Base-by-base conservation (phyloP, 192 early-diverging fungal genomes). In the Linnemannia hyalina region DNA sequence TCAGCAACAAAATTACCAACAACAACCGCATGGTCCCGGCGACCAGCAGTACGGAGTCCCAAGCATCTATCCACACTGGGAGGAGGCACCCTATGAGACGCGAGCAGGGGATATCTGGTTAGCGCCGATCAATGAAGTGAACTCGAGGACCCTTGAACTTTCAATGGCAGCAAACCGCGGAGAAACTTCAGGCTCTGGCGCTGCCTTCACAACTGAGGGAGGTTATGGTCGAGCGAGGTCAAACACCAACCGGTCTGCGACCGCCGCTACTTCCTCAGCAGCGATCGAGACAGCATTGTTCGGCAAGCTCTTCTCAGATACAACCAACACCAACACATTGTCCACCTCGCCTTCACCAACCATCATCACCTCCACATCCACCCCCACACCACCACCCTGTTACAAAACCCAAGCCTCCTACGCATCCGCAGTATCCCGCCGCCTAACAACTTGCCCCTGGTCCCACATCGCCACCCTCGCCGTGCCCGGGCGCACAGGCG, bases 401-500 rank as follows among this genome's bases (percentile, higher is more conserved):
- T 74, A 29, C 73, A 63, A 57, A 32, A 74, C 75, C n/a, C 68
- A 68, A 0, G 60, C 65, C 3, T 71, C 32, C 3, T 82, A 82
- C 36, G 29, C 42, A 15, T 32, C 52, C 1, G 81, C 81, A 11
- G 69, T 85, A 54, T 85, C 83, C 6, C 73, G 83, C 4, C 32
- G 44, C 4, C 71, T 85, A 44, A 0, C 40, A 10, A 5, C 11
- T 1, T 80, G 83, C 44, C 84, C 69, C 2, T 88, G 60, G 92
- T 88, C 74, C n/a, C 47, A 6, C 65, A 93, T 85, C 83, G 86
- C 42, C 26, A 63, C 13, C 41, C 54, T 46, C 80, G 80, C 77
- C 85, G 90, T 91, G 32, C 90, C 90, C 8, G 90, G 91, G 46
- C 70, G 92, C 68, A 91, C 91, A 5, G 92, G 92, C 2, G 91